Conservation (phyloP, 257 asterid species). For the Osmanthus fragrans region DNA sequence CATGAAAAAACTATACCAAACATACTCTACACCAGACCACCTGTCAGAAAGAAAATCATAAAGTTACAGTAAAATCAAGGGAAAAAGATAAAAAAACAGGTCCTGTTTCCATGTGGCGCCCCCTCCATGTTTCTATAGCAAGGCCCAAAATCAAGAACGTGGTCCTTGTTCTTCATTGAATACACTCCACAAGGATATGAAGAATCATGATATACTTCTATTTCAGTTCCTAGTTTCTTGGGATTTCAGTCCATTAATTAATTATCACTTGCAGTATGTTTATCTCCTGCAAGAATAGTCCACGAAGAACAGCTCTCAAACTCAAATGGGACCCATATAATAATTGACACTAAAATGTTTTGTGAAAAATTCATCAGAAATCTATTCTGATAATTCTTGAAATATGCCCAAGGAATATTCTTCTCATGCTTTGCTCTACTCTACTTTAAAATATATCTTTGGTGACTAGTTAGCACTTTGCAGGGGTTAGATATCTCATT, state of each 20-base stretch:
- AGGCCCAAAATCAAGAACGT: too few relatives aligned
- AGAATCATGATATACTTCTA: not conserved
- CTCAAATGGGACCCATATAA: not conserved
- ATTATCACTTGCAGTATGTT: not conserved
- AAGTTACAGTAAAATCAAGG: too few relatives aligned
- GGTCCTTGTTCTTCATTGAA: slow-evolving; percentile 14
- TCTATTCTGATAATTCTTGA: not conserved
- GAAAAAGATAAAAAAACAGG: too few relatives aligned
- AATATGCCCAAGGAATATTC: not conserved
- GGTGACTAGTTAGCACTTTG: not conserved
- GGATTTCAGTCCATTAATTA: not conserved
- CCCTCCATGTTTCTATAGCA: too few relatives aligned
- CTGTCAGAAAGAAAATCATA: too few relatives aligned
- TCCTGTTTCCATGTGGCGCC: too few relatives aligned
- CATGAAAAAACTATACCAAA: too few relatives aligned
- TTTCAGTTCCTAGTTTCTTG: slow-evolving; percentile 20
- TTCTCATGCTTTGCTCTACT: not conserved
- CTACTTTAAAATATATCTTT: too few relatives aligned
- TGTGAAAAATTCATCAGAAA: not conserved
- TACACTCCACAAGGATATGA: not conserved
- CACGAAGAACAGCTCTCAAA: not conserved
- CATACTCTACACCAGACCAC: not conserved
- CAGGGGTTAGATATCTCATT: too few relatives aligned
- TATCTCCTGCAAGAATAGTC: not conserved
- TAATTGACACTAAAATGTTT: not conserved